phyloP scores from a whole-genome alignment of 768 basidiomycete genomes.

The Trametes maxima region DNA sequence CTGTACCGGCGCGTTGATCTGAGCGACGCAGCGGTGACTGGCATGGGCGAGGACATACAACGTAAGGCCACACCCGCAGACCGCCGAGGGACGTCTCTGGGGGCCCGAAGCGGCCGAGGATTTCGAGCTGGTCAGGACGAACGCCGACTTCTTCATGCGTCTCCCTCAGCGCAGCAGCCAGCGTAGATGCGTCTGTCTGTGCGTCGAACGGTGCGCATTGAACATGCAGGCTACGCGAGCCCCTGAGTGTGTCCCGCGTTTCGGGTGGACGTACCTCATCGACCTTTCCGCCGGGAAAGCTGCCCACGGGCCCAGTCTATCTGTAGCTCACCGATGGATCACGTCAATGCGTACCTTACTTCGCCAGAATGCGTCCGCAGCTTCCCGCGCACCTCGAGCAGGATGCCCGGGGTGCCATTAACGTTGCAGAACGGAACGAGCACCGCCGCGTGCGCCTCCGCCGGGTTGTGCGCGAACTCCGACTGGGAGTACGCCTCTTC shows the following conservation, averaged over 20 bases:
- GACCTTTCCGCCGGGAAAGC: conserved; percentile 75
- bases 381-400: conserved; percentile 72
- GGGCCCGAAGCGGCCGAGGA: conserved; percentile 67
- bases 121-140: conserved; percentile 56
- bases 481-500: conserved; percentile 19
- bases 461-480: conserved; percentile 22
- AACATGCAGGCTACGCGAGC: neutral
- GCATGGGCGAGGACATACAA: conserved; percentile 51
- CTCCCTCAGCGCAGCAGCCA: conserved; percentile 68
- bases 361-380: conserved; percentile 76
- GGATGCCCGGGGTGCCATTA: conserved; percentile 59
- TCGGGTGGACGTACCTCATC: conserved; percentile 52
- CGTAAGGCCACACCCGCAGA: conserved; percentile 73
- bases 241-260: neutral
- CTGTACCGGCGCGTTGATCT: conserved; percentile 19
- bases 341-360: conserved; percentile 57
- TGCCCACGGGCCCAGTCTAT: conserved; percentile 32
- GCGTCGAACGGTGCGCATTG: neutral
- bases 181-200: conserved; percentile 55
- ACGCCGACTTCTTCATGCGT: conserved; percentile 76
- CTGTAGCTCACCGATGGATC: neutral
- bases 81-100: conserved; percentile 59
- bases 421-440: conserved; percentile 82
- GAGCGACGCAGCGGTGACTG: conserved; percentile 20
- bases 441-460: conserved; percentile 62